Percentiles rank a stretch among this genome's conserved stretches.
Conservation (phyloP, 2,329 filamentous ascomycete species). For the Neurospora sp. region DNA sequence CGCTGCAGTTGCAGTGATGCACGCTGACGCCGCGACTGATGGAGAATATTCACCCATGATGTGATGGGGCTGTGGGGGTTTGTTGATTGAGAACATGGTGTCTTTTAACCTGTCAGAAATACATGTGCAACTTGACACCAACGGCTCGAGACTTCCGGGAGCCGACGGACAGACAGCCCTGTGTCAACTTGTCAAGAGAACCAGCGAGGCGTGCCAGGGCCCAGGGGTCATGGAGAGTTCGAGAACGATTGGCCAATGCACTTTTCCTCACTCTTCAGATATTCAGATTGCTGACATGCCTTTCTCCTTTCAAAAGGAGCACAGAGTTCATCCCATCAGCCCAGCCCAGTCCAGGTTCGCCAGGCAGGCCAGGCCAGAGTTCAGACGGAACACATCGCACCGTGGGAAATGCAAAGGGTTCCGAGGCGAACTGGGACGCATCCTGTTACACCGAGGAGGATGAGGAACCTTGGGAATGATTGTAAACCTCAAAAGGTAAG, state of each 20-base stretch:
- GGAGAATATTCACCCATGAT: neutral
- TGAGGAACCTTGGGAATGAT: neutral
- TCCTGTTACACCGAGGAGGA: neutral
- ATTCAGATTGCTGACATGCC: neutral
- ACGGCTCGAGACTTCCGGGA: neutral
- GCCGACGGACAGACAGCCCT: neutral
- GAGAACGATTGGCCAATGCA: neutral
- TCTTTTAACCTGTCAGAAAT: neutral
- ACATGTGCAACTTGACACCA: neutral
- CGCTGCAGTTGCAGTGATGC: neutral
- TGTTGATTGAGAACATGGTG: neutral
- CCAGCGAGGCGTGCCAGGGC: no score
- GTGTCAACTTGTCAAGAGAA: neutral
- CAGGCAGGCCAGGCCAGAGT: neutral
- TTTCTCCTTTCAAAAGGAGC: neutral
- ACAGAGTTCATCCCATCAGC: neutral
- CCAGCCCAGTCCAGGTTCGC: neutral
- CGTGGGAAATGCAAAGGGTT: neutral
- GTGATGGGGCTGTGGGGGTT: neutral
- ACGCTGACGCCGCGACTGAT: neutral
- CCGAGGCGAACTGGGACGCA: neutral
- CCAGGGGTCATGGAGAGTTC: neutral
- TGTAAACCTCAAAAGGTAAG: neutral
- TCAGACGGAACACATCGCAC: neutral
- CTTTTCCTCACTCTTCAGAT: neutral